These are phyloP conservation scores for Aureobasidium sp. DNA, from an alignment of 2,329 filamentous ascomycete species.

Conservation along the genomic window DNA sequence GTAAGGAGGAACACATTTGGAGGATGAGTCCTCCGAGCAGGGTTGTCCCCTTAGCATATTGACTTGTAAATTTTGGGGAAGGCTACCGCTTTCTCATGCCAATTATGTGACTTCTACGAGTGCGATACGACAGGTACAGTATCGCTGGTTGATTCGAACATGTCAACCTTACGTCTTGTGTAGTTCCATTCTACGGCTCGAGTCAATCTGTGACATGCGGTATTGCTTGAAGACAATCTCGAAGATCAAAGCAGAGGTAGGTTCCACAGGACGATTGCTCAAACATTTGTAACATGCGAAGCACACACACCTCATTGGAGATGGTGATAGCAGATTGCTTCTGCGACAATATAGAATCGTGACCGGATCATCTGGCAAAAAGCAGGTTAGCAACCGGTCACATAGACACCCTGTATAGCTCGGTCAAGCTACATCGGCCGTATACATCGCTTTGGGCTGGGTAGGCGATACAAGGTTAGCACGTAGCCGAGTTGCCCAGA, in stretches of 20 bases:
- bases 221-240: not conserved
- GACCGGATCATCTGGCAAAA: not conserved
- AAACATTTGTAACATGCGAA: not conserved
- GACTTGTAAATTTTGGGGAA: too few species aligned
- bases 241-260: not conserved
- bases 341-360: not conserved
- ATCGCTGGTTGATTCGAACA: too few species aligned
- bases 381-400: conserved; percentile 5
- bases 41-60: not conserved
- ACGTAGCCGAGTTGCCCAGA: conserved; percentile 6
- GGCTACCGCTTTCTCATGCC: too few species aligned
- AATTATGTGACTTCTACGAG: too few species aligned
- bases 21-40: not conserved
- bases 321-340: conserved; percentile 1
- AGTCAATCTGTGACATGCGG: too few species aligned
- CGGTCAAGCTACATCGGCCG: not conserved
- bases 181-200: too few species aligned
- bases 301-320: not conserved
- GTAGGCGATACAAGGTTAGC: conserved; percentile 4
- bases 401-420: not conserved
- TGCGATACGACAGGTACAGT: too few species aligned
- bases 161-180: too few species aligned
- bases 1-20: not conserved
- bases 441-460: not conserved
- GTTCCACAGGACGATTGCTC: not conserved